phyloP scores from a whole-genome alignment of 2,329 filamentous ascomycete genomes.

The Pestalotiopsis sp. region DNA sequence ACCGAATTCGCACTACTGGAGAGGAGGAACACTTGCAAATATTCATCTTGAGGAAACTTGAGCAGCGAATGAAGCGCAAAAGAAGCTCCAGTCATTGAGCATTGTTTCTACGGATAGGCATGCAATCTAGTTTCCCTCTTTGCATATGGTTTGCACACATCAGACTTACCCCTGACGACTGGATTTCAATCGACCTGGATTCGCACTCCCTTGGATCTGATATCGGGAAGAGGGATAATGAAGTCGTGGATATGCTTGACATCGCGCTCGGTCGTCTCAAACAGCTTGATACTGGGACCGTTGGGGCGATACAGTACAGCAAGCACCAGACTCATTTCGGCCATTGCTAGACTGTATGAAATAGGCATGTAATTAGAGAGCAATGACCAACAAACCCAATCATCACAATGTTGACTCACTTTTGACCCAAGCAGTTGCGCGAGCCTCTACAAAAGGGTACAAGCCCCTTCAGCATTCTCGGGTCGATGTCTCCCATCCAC shows the following conservation, averaged over 20 bases:
- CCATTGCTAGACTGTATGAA: background rate
- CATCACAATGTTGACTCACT: background rate
- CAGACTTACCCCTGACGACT: no score
- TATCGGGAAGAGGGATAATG: background rate
- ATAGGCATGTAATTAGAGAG: background rate
- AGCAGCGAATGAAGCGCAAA: no score
- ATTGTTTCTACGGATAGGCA: no score
- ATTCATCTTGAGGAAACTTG: no score
- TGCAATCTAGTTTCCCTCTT: no score
- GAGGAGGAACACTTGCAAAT: no score
- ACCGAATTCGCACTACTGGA: no score
- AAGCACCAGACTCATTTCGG: background rate
- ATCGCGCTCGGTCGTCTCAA: background rate
- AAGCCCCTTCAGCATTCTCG: background rate
- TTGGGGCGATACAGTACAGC: background rate
- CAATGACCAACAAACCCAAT: background rate
- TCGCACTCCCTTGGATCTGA: background rate
- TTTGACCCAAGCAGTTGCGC: background rate
- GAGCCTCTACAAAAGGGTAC: constrained; percentile 11
- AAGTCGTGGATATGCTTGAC: background rate
- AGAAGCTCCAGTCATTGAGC: no score
- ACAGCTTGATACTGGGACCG: background rate
- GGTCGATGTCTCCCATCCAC: constrained; percentile 9
- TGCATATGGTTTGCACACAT: no score
- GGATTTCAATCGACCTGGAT: no score